Base-by-base conservation (phyloP, 2,329 filamentous ascomycete genomes). In the Fusarium caatingaense region DNA sequence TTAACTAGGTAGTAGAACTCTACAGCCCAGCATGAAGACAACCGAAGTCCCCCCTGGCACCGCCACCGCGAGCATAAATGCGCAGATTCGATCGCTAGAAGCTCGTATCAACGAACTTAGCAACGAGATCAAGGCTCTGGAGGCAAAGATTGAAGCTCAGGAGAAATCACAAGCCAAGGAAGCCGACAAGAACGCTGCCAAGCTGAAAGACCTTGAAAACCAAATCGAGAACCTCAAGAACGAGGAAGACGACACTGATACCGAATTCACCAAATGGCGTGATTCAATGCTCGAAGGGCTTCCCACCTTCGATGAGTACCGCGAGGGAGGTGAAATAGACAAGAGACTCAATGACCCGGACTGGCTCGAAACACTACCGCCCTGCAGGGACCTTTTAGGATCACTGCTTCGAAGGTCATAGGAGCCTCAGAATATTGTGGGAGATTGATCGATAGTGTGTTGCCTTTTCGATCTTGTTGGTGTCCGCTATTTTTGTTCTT, bases 51-150 rank as follows among this genome's bases (percentile, higher is more conserved):
- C 34, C 34, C 2, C 34, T 12, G 34, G 34, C 18, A 10, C 34
- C 10, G 34, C 34, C 3, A 37, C 18, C 34, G 34, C 18, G 3
- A n/a, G 1, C 0, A n/a, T 12, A n/a, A 12, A 12, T 37, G 6
- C 18, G 10, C 34, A 37, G 10, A 4, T 37, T 37, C 34, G 10
- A 37, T n/a, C 34, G 10, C 34, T 37, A 4, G 18, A 37, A 37
- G 34, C 34, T 37, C 10, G 10, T 7, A 37, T 37, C 34, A 1
- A 37, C 10, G 6, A 37, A 6, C 18, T 37, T 12, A 37, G 34
- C 10, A 18, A n/a, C 6, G 18, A 37, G 18, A 11, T 37, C 34
- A 37, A 37, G 6, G 18, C 34, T 12, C 18, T 37, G 10, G 34
- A 37, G 10, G 34, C 34, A 37, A n/a, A 37, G 34, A n/a, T n/a